Conservation (phyloP, 495 filamentous ascomycete species). For the Tuber borchii region DNA sequence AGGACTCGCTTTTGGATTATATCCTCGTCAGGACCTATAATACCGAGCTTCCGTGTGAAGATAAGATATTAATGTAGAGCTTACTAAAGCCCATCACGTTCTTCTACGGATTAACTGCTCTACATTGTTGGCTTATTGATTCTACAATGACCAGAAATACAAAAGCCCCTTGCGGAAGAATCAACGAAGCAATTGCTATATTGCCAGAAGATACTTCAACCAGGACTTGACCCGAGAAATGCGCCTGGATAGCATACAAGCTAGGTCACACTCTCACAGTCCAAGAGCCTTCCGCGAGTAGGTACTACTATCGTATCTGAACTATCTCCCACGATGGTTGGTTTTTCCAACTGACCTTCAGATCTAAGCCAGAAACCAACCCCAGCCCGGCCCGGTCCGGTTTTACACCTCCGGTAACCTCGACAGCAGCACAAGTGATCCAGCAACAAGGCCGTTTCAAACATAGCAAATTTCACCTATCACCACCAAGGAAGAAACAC, state of each 20-base stretch:
- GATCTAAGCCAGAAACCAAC: background rate
- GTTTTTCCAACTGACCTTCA: background rate
- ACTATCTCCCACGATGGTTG: background rate
- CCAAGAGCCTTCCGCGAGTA: background rate
- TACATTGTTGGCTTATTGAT: background rate
- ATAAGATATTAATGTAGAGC: background rate
- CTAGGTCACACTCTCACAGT: background rate
- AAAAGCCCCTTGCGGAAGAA: background rate
- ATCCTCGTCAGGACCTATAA: background rate
- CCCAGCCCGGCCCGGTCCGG: background rate
- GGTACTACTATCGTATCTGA: background rate
- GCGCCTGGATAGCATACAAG: background rate
- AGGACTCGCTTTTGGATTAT: background rate
- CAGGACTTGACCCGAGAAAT: background rate
- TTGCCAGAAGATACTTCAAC: background rate
- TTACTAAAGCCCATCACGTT: background rate
- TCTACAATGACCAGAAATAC: background rate
- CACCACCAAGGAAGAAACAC: background rate
- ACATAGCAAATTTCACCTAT: too few relatives aligned
- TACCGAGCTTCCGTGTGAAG: background rate
- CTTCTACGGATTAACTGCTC: background rate
- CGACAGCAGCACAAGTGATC: background rate
- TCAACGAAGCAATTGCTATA: background rate
- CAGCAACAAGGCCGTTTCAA: background rate
- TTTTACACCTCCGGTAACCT: background rate